These are phyloP conservation scores for Penicillium occitanis DNA, from an alignment of 2,329 filamentous ascomycete genomes.

Conservation along the genomic window DNA sequence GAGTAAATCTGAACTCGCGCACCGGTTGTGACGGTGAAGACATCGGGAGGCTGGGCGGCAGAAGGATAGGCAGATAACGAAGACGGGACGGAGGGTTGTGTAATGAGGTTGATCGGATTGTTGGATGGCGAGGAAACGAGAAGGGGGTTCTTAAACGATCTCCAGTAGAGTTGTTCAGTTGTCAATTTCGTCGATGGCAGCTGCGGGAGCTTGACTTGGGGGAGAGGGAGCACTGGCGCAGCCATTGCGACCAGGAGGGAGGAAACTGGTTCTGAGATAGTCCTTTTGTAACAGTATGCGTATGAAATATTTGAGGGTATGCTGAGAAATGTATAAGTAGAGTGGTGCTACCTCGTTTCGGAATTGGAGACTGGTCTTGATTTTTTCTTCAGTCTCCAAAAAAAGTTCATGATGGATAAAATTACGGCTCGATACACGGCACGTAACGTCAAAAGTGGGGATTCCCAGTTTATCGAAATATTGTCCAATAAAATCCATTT, in stretches of 20 bases:
- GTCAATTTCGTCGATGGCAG: constrained; percentile 75
- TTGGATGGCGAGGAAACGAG: constrained; percentile 87
- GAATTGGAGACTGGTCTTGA: neutral
- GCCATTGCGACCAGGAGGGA: constrained; percentile 61
- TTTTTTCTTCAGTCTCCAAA: neutral
- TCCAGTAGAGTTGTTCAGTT: constrained; percentile 95
- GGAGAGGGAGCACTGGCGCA: constrained; percentile 76
- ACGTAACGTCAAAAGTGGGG: neutral
- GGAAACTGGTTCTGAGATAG: neutral
- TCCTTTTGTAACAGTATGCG: neutral
- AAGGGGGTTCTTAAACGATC: constrained; percentile 86
- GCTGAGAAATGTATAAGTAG: neutral
- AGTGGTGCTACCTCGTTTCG: neutral
- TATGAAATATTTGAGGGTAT: neutral
- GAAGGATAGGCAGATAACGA: constrained; percentile 43
- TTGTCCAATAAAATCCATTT: no score
- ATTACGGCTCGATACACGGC: constrained; percentile 2
- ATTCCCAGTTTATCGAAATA: neutral
- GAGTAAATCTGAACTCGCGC: constrained; percentile 93
- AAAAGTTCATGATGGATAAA: constrained; percentile 7
- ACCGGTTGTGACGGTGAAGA: constrained; percentile 92
- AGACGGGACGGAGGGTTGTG: constrained; percentile 59
- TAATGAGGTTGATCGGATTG: constrained; percentile 87
- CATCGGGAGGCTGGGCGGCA: constrained; percentile 50
- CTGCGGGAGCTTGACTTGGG: constrained; percentile 77